These are phyloP conservation scores for Xylaria sp. DNA, from an alignment of 2,329 filamentous ascomycete genomes.

Conservation along the genomic window DNA sequence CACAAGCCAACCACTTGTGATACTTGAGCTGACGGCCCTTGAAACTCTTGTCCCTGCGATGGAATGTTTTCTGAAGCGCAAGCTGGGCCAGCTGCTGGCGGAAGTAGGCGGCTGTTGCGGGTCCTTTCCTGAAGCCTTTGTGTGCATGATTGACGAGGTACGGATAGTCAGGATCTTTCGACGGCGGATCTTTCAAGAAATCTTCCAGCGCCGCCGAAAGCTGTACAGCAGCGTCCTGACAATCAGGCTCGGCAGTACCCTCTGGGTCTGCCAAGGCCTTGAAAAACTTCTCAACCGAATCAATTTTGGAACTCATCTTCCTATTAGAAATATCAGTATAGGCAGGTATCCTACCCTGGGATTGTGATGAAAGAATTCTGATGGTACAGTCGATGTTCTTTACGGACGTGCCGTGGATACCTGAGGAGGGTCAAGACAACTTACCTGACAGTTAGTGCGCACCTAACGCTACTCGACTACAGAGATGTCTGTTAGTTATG, in stretches of 20 bases:
- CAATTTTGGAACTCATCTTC: not conserved
- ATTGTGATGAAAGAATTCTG: not conserved
- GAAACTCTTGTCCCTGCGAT: constrained; percentile 28
- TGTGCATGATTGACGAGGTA: constrained; percentile 11
- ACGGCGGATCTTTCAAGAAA: constrained; percentile 9
- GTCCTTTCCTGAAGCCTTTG: not conserved
- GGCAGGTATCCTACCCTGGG: not conserved
- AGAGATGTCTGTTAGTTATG: not conserved
- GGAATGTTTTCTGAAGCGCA: constrained; percentile 8
- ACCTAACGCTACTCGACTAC: not conserved
- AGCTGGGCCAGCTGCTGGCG: constrained; percentile 25
- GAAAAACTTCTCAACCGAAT: constrained; percentile 29
- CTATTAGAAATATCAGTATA: not conserved
- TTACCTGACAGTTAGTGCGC: not conserved
- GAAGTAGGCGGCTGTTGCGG: not conserved
- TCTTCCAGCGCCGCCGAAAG: not conserved
- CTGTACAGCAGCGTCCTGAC: not conserved
- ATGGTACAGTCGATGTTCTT: not conserved
- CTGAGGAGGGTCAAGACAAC: not conserved
- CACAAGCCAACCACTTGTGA: constrained; percentile 31
- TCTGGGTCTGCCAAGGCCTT: not conserved
- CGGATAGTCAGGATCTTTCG: constrained; percentile 23
- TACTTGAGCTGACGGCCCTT: constrained; percentile 34
- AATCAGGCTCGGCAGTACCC: not conserved
- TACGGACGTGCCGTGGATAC: not conserved